A percentile compares a stretch with the other conserved stretches of the same genome.
Evolutionary conservation across 257 asterid species (phyloP).

Genomic region (Rauvolfia tetraphylla): DNA sequence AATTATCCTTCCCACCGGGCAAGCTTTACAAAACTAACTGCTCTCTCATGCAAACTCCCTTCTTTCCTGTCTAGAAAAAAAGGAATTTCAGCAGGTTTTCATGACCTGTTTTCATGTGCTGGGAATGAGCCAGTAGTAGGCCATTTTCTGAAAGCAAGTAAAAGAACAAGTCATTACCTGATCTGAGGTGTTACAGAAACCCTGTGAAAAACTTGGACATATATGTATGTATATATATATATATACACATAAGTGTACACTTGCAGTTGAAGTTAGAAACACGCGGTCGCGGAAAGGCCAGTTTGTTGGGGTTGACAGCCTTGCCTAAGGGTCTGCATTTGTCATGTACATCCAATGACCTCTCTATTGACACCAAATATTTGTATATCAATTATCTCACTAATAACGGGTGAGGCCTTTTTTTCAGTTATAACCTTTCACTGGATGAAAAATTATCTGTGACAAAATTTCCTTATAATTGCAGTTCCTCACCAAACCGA

Average conservation of each 20-base stretch:
- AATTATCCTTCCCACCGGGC: background rate
- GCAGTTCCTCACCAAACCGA: constrained; percentile 52
- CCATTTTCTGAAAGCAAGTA: background rate
- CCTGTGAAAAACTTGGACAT: background rate
- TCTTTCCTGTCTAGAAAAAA: background rate
- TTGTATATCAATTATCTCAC: no score
- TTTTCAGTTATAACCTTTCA: constrained; percentile 12
- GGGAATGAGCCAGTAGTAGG: background rate
- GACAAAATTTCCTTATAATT: constrained; percentile 7
- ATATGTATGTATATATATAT: background rate
- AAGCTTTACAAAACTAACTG: background rate
- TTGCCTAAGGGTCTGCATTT: background rate
- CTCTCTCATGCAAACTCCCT: background rate
- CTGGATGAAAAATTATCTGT: constrained; percentile 23
- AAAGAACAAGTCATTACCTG: background rate
- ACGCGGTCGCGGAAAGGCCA: constrained; percentile 28
- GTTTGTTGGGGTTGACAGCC: constrained; percentile 28
- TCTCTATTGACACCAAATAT: background rate
- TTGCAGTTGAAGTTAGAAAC: constrained; percentile 53
- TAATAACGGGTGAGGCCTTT: background rate
- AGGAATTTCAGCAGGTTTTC: background rate
- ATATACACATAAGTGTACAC: no score
- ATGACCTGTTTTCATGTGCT: background rate
- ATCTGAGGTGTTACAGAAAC: no score
- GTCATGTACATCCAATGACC: background rate